phyloP scores from a whole-genome alignment of 352 stramenopile genomes.

The Globisporangium nodosum region DNA sequence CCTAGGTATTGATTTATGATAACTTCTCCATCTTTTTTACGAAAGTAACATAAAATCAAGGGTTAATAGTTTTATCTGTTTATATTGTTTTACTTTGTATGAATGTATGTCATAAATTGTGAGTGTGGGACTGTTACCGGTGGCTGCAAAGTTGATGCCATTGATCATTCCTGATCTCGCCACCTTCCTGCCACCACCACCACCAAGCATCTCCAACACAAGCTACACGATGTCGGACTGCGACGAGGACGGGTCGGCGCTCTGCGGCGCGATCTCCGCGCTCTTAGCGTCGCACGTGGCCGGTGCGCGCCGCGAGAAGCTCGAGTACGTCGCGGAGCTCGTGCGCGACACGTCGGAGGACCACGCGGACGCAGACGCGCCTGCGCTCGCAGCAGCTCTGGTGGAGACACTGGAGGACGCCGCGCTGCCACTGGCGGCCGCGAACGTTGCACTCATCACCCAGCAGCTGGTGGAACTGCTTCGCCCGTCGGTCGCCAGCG shows the following conservation, averaged over 20 bases:
- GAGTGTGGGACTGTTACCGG: too few species aligned
- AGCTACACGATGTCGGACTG: not conserved
- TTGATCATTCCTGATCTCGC: too few species aligned
- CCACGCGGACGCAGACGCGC: conserved; percentile 11
- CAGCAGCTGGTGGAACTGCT: conserved; percentile 20
- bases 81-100: too few species aligned
- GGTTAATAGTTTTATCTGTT: too few species aligned
- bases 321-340: conserved; percentile 67
- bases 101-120: too few species aligned
- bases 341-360: conserved; percentile 46
- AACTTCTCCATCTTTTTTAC: too few species aligned
- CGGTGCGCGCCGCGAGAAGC: conserved; percentile 14
- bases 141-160: too few species aligned
- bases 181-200: too few species aligned
- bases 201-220: too few species aligned
- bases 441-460: conserved; percentile 13
- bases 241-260: not conserved
- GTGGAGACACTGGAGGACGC: conserved; percentile 41
- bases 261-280: conserved; percentile 16
- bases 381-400: conserved; percentile 21
- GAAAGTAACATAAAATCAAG: too few species aligned
- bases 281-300: conserved; percentile 20
- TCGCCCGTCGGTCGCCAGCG: conserved; percentile 9
- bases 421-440: conserved; percentile 25
- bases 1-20: too few species aligned